Base-by-base conservation (phyloP, 352 stramenopile species). In the Paralagenidium karlingii region DNA sequence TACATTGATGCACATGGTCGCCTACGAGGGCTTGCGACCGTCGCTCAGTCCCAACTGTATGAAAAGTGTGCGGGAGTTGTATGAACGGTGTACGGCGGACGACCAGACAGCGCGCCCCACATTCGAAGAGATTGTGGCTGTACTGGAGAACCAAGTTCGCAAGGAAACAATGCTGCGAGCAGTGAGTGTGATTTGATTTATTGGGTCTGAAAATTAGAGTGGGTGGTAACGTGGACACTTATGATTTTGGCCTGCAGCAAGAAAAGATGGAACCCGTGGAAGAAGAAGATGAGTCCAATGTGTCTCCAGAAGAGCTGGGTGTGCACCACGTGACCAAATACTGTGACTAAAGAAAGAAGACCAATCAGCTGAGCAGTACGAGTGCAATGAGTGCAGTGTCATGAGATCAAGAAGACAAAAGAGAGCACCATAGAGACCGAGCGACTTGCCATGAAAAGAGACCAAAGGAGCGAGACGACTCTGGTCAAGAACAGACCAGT, bases 1-100 rank as follows among this genome's bases (percentile, higher is more conserved):
- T 48, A 84, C 76, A 38, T 55, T 90, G 28, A 87, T 92, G 76
- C 76, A 89, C 63, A 90, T 89, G 75, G 74, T 92, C 25, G 79
- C 74, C n/a, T 89, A 92, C 54, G 67, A 90, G 43, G 82, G 86
- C 43, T 55, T 92, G 34, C 79, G 79, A 30, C 79, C 79, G 12
- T 90, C 68, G 43, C 52, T 92, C 25, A 87, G 74, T 47, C 71
- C 78, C 9, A 79, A 69, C 49, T 90, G 76, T 60, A 83, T 92
- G 68, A 46, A 81, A 43, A 86, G 65, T 43, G 66, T 90, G 16
- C 74, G 70, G 24, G 68, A 86, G 29, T 49, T 92, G 27, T 89
- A 83, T 50, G 64, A 77, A 30, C 74, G 74, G 24, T 92, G 79
- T 47, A 89, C 75, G 21, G 57, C 70, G 19, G 68, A 90, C 46